Evolutionary conservation across 345 rosid genomes (phyloP).

Genomic region (Arabis alpina): DNA sequence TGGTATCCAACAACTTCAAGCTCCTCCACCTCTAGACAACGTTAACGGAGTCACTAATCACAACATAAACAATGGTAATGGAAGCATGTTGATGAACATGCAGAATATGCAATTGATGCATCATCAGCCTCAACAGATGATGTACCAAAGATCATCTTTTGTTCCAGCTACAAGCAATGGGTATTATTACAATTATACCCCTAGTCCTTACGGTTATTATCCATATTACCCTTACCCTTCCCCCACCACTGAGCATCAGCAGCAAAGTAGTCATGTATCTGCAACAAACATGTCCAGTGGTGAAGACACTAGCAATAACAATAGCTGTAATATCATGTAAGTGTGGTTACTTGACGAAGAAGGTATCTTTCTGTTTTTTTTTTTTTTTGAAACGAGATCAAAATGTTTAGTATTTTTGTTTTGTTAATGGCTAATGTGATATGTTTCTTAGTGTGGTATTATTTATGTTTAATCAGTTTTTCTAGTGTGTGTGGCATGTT

Average conservation of each 20-base stretch:
- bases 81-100: constrained; percentile 52
- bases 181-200: constrained; percentile 53
- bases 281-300: constrained; percentile 25
- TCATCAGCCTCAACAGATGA: constrained; percentile 65
- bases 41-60: constrained; percentile 51
- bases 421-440: constrained; percentile 19
- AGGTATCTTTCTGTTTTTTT: background rate
- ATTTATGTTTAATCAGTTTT: background rate
- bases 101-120: constrained; percentile 50
- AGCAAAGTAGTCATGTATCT: constrained; percentile 16
- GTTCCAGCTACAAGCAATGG: constrained; percentile 64
- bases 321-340: constrained; percentile 38
- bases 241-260: constrained; percentile 35
- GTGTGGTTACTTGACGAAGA: constrained; percentile 26
- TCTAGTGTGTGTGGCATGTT: constrained; percentile 11
- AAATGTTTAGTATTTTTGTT: background rate
- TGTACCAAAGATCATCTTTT: constrained; percentile 63
- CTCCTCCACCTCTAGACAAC: constrained; percentile 54
- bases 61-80: constrained; percentile 43
- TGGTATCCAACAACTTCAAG: constrained; percentile 44
- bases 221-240: constrained; percentile 43
- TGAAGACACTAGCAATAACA: constrained; percentile 33
- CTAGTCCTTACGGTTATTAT: constrained; percentile 47
- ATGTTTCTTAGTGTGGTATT: constrained; percentile 2
- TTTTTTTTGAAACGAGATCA: background rate